Evolutionary conservation across 2,329 filamentous ascomycete species (phyloP).

Genomic region (Penicillium crustosum): DNA sequence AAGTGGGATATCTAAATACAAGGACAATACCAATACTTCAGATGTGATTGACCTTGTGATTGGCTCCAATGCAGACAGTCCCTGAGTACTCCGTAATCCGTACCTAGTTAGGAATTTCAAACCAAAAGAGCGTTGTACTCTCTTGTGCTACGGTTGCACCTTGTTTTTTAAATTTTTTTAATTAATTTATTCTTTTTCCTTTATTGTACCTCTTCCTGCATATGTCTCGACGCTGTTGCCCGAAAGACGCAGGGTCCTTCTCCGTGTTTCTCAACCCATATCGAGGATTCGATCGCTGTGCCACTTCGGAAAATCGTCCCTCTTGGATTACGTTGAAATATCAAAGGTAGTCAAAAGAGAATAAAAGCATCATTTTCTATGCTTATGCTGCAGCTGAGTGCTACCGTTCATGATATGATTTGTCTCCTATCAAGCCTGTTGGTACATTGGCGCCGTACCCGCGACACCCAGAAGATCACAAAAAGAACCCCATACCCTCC

Average conservation of each 20-base stretch:
- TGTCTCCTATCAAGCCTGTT: conserved; percentile 9
- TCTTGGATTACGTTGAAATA: neutral
- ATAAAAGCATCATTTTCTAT: neutral
- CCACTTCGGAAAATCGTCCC: conserved; percentile 22
- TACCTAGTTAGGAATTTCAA: conserved; percentile 1
- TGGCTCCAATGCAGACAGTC: conserved; percentile 16
- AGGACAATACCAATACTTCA: conserved; percentile 9
- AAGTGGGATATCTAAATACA: neutral
- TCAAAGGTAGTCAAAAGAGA: neutral
- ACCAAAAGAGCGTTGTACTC: conserved; percentile 8
- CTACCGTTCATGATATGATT: conserved; percentile 17
- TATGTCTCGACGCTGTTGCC: conserved; percentile 8
- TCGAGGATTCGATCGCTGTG: conserved; percentile 21
- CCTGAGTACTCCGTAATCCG: neutral
- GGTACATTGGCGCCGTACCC: conserved; percentile 20
- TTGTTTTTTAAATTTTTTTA: neutral
- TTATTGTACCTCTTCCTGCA: conserved; percentile 1
- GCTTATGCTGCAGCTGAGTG: conserved; percentile 7
- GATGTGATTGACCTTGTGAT: conserved; percentile 19
- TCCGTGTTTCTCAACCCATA: conserved; percentile 20
- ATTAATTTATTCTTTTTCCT: neutral
- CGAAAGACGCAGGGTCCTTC: conserved; percentile 21
- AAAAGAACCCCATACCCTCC: conserved; percentile 15
- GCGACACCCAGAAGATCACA: conserved; percentile 20
- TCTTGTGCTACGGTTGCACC: conserved; percentile 12